Evolutionary conservation across 352 stramenopile genomes (phyloP), one percentile per base, ranked within the genome.

Genomic region (Phytophthora pluvialis): DNA sequence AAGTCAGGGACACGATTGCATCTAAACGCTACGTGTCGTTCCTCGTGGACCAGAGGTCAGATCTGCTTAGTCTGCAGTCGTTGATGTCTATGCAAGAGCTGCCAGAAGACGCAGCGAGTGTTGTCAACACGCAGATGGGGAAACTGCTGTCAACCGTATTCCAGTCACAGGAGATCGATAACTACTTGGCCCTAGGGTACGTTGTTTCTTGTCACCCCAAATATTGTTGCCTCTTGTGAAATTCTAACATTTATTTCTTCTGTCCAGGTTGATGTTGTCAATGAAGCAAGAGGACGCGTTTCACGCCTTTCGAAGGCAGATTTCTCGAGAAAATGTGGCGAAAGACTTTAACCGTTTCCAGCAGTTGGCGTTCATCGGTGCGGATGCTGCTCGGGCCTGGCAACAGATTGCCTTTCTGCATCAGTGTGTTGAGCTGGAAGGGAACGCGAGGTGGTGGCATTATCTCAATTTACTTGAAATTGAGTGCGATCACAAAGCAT

Each of bases 261-360:
- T 40, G 12, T 45, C 11, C 49, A 90, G 86, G 3, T 57, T 92
- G 3, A 91, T 94, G 83, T 67, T 94, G 5, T 78, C 81, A 1
- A 82, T 94, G 64, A 77, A 90, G n/a, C 79, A 92, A 55, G 64
- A 82, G n/a, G 78, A 87, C 28, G 84, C 81, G 1, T 95, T 92
- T 51, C 77, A 78, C 18, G 70, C 76, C 1, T 93, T 95, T 59
- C 78, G 85, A 51, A 68, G 60, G n/a, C 84, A 93, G 53, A 88
- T 95, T 31, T 89, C 84, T 31, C 76, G 83, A 56, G 86, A 95
- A 60, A 92, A 93, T 35, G 78, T 93, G 11, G 76, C 79, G 1
- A 93, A 93, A 73, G 86, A 95, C 44, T 95, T 90, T 47, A 78
- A 87, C 35, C 75, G 86, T 13, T 91, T 95, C 40, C 86, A 91